phyloP scores from a whole-genome alignment of 2,329 filamentous ascomycete species.

The Colletotrichum graminicola region DNA sequence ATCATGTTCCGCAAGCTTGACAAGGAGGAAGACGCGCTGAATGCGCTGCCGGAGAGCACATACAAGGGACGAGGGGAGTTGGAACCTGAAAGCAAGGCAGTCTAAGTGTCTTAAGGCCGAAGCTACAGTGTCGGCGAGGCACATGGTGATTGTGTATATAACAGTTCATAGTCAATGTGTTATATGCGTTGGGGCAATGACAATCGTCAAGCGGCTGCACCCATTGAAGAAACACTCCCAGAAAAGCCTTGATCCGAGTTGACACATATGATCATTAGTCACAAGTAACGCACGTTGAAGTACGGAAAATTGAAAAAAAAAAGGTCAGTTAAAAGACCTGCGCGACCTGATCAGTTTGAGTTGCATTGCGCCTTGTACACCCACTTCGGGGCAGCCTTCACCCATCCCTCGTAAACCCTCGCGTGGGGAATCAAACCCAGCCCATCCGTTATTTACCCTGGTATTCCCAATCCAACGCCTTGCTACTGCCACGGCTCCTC shows the following conservation, averaged over 20 bases:
- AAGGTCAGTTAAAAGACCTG: too few species aligned
- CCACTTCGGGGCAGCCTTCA: background rate
- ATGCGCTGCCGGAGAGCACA: constrained; percentile 58
- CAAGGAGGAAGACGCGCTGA: constrained; percentile 70
- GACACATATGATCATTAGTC: background rate
- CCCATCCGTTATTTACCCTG: constrained; percentile 7
- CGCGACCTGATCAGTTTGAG: background rate
- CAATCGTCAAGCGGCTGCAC: background rate
- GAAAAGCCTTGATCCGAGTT: background rate
- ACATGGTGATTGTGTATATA: background rate
- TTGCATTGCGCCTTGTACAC: background rate
- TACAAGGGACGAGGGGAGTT: constrained; percentile 25
- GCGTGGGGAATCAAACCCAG: background rate
- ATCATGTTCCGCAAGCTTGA: constrained; percentile 68
- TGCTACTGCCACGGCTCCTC: background rate
- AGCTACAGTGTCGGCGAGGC: background rate
- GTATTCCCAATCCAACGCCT: constrained; percentile 20
- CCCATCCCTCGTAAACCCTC: background rate
- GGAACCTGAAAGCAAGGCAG: constrained; percentile 8
- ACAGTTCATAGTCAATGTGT: background rate
- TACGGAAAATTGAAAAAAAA: background rate
- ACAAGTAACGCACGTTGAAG: background rate
- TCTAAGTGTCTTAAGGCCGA: background rate
- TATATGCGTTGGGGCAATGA: background rate
- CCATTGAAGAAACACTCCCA: background rate